Conservation (phyloP, 2,329 filamentous ascomycete species). For the Epichloe typhina region DNA sequence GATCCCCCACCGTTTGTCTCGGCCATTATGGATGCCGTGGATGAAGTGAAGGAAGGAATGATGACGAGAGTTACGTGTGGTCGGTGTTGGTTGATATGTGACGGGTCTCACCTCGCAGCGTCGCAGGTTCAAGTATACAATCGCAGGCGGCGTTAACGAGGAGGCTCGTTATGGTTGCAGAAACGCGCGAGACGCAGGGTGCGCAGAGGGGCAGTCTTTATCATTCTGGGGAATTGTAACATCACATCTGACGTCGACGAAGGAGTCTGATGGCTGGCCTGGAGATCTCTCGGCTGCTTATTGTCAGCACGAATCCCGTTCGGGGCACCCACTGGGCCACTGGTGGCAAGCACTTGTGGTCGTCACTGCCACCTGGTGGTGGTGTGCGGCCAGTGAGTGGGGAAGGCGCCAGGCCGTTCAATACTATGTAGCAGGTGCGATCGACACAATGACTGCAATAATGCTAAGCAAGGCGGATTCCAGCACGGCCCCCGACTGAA, state of each 20-base stretch:
- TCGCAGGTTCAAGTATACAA: too few species aligned
- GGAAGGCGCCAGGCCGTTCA: not conserved
- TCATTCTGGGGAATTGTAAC: not conserved
- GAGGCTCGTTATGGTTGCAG: too few species aligned
- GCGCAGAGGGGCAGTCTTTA: not conserved
- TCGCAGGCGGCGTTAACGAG: too few species aligned
- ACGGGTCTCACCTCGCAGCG: not conserved
- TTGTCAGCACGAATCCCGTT: not conserved
- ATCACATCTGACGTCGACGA: not conserved
- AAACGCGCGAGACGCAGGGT: too few species aligned
- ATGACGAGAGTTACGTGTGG: not conserved
- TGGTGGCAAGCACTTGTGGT: too few species aligned
- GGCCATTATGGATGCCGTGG: slow-evolving; percentile 10
- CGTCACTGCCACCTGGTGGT: too few species aligned
- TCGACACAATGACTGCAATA: too few species aligned
- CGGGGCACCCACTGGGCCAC: too few species aligned
- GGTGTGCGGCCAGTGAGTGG: not conserved
- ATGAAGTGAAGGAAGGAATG: slow-evolving; percentile 9
- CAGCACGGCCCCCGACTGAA: too few species aligned
- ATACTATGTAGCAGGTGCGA: too few species aligned
- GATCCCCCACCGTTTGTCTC: slow-evolving; percentile 15
- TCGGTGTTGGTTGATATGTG: not conserved
- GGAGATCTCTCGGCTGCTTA: not conserved
- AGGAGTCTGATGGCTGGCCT: not conserved
- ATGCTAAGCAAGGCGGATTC: too few species aligned